These are phyloP conservation scores for Talaromyces islandicus DNA, from an alignment of 2,329 filamentous ascomycete genomes.

Conservation along the genomic window DNA sequence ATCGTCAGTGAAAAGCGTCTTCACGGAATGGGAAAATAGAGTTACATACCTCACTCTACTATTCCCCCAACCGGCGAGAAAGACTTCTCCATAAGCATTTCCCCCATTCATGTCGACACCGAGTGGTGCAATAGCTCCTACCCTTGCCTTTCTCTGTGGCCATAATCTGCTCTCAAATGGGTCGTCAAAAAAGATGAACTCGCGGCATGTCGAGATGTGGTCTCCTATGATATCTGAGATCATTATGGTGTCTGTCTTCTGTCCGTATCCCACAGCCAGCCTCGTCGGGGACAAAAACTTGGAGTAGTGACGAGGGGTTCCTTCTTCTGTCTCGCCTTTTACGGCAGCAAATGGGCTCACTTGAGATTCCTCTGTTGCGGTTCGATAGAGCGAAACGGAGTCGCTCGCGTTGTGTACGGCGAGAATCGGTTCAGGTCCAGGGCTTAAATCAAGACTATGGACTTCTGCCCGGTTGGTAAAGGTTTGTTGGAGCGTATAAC, in stretches of 20 bases:
- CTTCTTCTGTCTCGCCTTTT: slow-evolving; percentile 14
- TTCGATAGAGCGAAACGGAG: slow-evolving; percentile 42
- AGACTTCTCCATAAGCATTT: slow-evolving; percentile 42
- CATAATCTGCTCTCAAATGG: slow-evolving; percentile 1
- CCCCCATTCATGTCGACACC: slow-evolving; percentile 16
- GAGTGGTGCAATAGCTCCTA: slow-evolving; percentile 34
- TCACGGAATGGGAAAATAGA: neutral
- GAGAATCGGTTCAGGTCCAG: slow-evolving; percentile 38
- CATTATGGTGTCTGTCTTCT: slow-evolving; percentile 37
- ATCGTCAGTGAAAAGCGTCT: neutral
- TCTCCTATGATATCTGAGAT: slow-evolving; percentile 47
- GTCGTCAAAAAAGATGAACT: slow-evolving; percentile 27
- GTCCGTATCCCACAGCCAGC: slow-evolving; percentile 48
- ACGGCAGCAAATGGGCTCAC: slow-evolving; percentile 32
- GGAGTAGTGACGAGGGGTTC: slow-evolving; percentile 42
- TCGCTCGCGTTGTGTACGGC: slow-evolving; percentile 48
- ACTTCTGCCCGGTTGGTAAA: slow-evolving; percentile 41
- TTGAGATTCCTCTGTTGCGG: slow-evolving; percentile 25
- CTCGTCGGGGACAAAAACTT: slow-evolving; percentile 46
- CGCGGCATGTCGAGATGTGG: slow-evolving; percentile 32
- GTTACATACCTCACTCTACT: slow-evolving; percentile 40
- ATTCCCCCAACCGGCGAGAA: slow-evolving; percentile 57
- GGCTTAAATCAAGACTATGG: slow-evolving; percentile 43
- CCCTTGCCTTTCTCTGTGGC: slow-evolving; percentile 16
- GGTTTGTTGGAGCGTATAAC: slow-evolving; percentile 29